Base-by-base conservation (phyloP, 78 protist species). In the Chrysochromulina parva region DNA sequence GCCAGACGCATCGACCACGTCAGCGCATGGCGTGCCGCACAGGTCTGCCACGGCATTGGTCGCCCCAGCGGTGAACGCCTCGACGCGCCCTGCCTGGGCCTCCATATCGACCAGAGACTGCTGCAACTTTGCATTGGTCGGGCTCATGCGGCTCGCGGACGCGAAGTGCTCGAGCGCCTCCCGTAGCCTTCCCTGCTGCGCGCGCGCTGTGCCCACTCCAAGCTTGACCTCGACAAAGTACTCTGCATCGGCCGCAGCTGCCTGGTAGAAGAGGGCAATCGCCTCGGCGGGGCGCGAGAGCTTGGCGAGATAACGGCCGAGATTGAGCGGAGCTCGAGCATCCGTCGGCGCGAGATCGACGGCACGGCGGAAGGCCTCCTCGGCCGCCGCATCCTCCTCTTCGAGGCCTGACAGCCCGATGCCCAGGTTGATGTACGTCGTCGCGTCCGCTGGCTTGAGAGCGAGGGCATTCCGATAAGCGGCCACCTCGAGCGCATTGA, bases 21-120 rank as follows among this genome's bases (percentile, higher is more conserved):
- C 82, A 0, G 4, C 55, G 24, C 82, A 74, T 1, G 82, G 82
- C 26, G 82, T 74, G 55, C 82, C 82, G 82, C 82, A 74, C 82
- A 74, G 2, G 17, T 74, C 57, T 2, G 17, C 82, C 57, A 19
- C 82, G 4, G 28, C 28, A 48, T 74, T 19, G 55, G 2, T 0
- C 55, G 48, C 26, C 28, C 82, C 57, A 1, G 52, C 55, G 14
- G 5, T 5, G 6, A 20, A 3, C 71, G 14, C 71, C 28, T 2
- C 55, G 11, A 74, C 26, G 1, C 14, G 26, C 4, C 26, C 57
- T 57, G 82, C 82, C 53, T 16, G n/a, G 7, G 19, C 24, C n/a
- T 6, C 26, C 58, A 74, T 19, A 13, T 74, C n/a, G 55, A 13
- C 57, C 28, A 65, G 22, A 6, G 71, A 65, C 14, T 65, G 5